Evolutionary conservation across 352 stramenopile genomes (phyloP).

Genomic region (Phytophthora ohioensis): DNA sequence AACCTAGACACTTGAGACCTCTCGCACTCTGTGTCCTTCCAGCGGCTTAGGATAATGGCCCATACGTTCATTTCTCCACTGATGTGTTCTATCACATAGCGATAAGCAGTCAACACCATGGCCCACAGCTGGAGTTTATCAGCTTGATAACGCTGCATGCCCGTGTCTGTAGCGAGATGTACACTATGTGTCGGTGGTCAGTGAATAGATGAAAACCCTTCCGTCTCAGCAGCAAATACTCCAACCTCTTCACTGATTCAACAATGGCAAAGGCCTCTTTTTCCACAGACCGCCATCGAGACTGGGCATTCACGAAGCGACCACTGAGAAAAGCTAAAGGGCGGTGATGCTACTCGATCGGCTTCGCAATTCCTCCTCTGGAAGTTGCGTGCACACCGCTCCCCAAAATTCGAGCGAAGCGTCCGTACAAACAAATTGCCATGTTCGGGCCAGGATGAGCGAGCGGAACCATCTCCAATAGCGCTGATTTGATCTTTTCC

Average conservation of each 20-base stretch:
- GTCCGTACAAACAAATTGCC: too few relatives aligned
- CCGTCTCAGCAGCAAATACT: conserved; percentile 18
- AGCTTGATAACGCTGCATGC: background rate
- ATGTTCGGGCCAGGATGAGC: too few relatives aligned
- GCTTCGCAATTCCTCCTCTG: too few relatives aligned
- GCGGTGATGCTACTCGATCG: too few relatives aligned
- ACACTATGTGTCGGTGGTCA: conserved; percentile 24
- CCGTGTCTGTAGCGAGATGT: conserved; percentile 6
- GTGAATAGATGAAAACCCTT: conserved; percentile 20
- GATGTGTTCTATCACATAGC: background rate
- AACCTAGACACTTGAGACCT: too few relatives aligned
- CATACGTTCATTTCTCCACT: background rate
- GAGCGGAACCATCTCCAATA: too few relatives aligned
- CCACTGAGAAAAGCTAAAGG: conserved; percentile 10
- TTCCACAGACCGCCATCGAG: conserved; percentile 18
- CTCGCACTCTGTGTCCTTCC: too few relatives aligned
- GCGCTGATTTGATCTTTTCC: too few relatives aligned
- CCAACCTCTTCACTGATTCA: background rate
- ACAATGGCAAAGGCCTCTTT: conserved; percentile 17
- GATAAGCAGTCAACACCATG: background rate
- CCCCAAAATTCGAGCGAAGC: too few relatives aligned
- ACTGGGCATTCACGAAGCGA: conserved; percentile 3
- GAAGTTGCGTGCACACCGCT: too few relatives aligned
- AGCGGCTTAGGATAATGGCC: background rate
- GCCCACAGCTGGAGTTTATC: conserved; percentile 6